phyloP scores from a whole-genome alignment of 2,329 filamentous ascomycete genomes.

The Penicillium hordei region DNA sequence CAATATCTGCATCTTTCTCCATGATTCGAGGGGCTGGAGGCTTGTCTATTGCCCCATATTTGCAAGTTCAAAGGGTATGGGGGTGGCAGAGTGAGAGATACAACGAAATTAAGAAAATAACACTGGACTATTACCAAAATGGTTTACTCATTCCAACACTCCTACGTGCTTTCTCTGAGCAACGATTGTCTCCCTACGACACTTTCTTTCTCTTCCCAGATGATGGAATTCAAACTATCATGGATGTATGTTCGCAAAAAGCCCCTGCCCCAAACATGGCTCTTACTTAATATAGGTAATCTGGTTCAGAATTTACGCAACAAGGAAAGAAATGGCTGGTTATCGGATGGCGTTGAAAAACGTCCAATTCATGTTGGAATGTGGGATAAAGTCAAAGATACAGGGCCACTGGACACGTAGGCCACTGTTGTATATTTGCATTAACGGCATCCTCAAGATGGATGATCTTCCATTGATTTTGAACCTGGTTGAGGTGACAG shows the following conservation, averaged over 20 bases:
- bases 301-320: accelerated
- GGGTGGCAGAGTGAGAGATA: not conserved
- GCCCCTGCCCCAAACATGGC: not conserved
- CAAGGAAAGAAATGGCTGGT: not conserved
- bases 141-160: not conserved
- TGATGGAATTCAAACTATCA: not conserved
- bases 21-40: slow-evolving; percentile 8
- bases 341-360: not conserved
- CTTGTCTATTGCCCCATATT: slow-evolving; percentile 8
- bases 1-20: slow-evolving; percentile 7
- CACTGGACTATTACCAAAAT: accelerated
- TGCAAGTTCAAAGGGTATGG: not conserved
- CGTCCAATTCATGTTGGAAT: not conserved
- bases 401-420: not conserved
- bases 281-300: not conserved
- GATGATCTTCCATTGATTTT: not conserved
- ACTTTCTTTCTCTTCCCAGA: accelerated
- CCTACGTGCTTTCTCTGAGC: not conserved
- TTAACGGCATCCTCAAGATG: not conserved
- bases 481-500: not conserved
- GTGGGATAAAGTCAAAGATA: not conserved
- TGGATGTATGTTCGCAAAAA: not conserved
- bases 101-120: not conserved
- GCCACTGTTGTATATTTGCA: not conserved
- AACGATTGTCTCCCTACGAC: not conserved